Evolutionary conservation across 257 asterid species (phyloP).

Genomic region (Solanum commersonii): DNA sequence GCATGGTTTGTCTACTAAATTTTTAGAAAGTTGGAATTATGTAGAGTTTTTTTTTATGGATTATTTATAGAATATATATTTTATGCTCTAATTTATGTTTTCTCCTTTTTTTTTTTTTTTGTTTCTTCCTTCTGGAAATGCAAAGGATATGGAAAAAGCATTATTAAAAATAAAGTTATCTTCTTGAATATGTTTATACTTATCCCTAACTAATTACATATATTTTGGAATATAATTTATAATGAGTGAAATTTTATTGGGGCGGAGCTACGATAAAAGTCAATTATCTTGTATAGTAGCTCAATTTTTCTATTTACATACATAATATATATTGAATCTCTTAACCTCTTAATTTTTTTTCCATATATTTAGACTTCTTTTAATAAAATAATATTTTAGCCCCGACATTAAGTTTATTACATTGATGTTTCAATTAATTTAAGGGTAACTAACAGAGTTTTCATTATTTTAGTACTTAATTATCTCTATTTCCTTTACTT

Average conservation of each 20-base stretch:
- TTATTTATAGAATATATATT: not conserved
- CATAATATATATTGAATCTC: too few species aligned
- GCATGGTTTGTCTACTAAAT: not conserved
- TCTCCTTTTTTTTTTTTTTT: too few species aligned
- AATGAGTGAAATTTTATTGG: not conserved
- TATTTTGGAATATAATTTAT: not conserved
- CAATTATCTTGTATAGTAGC: too few species aligned
- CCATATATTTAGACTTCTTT: too few species aligned
- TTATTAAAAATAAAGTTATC: not conserved
- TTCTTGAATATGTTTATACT: not conserved
- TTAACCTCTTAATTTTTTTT: too few species aligned
- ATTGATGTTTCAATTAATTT: too few species aligned
- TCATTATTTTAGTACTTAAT: too few species aligned
- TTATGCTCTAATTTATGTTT: not conserved
- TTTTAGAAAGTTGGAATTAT: not conserved
- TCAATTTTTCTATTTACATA: too few species aligned
- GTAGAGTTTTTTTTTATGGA: not conserved
- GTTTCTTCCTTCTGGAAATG: not conserved
- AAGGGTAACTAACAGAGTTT: not conserved
- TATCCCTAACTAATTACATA: not conserved
- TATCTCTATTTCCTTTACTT: too few species aligned
- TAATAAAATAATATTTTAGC: not conserved
- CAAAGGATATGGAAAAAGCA: not conserved
- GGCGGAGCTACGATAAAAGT: accelerated
- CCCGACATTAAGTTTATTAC: too few species aligned